A percentile compares a stretch with the other conserved stretches of the same genome.
These are phyloP conservation scores for Rhypophila decipiens DNA, from an alignment of 495 filamentous ascomycete species.

Conservation along the genomic window DNA sequence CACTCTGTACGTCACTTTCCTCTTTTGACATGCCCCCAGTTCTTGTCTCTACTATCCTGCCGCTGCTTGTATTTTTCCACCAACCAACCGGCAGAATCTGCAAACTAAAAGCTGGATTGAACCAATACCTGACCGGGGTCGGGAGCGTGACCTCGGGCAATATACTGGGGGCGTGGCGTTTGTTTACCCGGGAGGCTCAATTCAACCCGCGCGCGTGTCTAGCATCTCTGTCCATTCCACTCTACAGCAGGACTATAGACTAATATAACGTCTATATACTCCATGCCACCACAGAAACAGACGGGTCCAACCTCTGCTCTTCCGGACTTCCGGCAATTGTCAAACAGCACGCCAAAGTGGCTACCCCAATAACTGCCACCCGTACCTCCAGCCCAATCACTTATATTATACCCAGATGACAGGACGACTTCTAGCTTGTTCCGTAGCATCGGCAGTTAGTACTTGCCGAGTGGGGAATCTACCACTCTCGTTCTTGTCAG, in stretches of 20 bases:
- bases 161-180: constrained; percentile 9
- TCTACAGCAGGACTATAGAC: neutral
- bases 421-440: constrained; percentile 29
- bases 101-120: too few species aligned
- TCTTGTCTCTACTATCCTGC: constrained; percentile 2
- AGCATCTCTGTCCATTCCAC: neutral
- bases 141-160: constrained; percentile 5
- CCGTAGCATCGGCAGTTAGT: constrained; percentile 40
- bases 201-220: neutral
- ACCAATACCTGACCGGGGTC: too few species aligned
- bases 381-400: constrained; percentile 29
- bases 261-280: constrained; percentile 1
- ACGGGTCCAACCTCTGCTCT: constrained; percentile 1
- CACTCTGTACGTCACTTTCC: neutral
- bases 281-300: neutral
- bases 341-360: constrained; percentile 32
- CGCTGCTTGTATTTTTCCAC: neutral
- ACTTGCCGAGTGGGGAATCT: constrained; percentile 17
- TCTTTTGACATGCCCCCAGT: neutral
- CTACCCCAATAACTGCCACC: constrained; percentile 27
- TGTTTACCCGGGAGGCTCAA: constrained; percentile 20
- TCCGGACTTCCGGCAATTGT: constrained; percentile 37
- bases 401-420: constrained; percentile 31
- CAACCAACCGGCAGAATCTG: neutral
- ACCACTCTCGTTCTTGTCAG: too few species aligned